Base-by-base conservation (phyloP, 768 basidiomycete genomes). In the Lactarius tabidus region DNA sequence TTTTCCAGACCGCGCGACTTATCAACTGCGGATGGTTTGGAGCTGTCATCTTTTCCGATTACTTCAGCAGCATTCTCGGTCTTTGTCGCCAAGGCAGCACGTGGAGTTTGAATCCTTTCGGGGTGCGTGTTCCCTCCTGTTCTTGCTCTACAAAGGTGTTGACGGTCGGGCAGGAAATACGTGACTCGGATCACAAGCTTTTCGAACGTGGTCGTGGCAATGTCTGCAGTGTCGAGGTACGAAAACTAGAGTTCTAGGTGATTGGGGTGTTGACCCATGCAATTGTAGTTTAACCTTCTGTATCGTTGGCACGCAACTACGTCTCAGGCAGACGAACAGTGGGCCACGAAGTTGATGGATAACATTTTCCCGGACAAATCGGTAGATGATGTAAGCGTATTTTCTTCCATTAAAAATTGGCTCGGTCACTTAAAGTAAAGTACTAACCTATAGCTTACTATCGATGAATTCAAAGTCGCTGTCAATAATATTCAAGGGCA, bases 241-340 rank as follows among this genome's bases (percentile, higher is more conserved):
- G 48, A n/a, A 23, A 26, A 14, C 26, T 51, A 52, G 20, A 63
- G 38, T 17, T 57, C 20, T 1, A 2, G 1, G 18, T 20, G 8
- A 20, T 31, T 6, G n/a, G 43, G 39, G 1, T 14, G 10, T 53
- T 23, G 15, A 4, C 41, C 7, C n/a, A 45, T 53, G 12, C 28
- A 18, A 8, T 35, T 69, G 14, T 41, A 90, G 88, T 93, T 93
- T 79, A 93, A 93, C 70, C 89, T 88, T 70, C 76, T 93, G 62
- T 93, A 93, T 74, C 84, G 89, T 80, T 85, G 92, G 92, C 92
- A 94, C 54, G 87, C 92, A 1, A 92, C 91, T 0, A 90, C 88
- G 0, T 91, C 88, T 52, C 70, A 72, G 17, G 80, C 82, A 59
- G 91, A 93, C 60, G 91, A 90, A 72, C 74, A 85, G 62, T 93